A percentile compares a stretch with the other conserved stretches of the same genome.
phyloP scores from a whole-genome alignment of 73 alveolate species.

The Halteria grandinella region DNA sequence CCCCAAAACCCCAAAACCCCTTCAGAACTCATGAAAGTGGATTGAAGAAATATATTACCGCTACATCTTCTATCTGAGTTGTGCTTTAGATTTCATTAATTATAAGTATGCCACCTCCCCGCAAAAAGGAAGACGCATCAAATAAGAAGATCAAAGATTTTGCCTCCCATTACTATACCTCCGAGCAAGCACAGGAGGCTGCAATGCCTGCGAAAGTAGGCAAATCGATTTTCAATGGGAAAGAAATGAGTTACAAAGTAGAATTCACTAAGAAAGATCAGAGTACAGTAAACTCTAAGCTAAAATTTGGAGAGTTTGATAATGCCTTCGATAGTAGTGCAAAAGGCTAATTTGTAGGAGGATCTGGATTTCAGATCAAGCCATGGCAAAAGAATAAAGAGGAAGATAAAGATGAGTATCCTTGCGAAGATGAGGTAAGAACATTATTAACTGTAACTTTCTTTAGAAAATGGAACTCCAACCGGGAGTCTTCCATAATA shows the following conservation, averaged over 20 bases:
- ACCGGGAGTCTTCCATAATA: not conserved
- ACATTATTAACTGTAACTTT: not conserved
- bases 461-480: not conserved
- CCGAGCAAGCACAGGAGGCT: constrained; percentile 7
- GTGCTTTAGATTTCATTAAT: too few relatives aligned
- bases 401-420: constrained; percentile 33
- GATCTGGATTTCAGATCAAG: not conserved
- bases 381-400: not conserved
- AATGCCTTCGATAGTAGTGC: not conserved
- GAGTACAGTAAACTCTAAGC: not conserved
- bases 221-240: not conserved
- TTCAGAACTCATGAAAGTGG: too few relatives aligned
- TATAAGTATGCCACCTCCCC: too few relatives aligned
- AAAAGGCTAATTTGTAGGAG: not conserved
- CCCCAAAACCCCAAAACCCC: too few relatives aligned
- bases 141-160: not conserved
- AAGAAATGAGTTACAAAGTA: constrained; percentile 9
- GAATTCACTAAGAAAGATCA: constrained; percentile 23
- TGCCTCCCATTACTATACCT: constrained; percentile 2
- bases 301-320: not conserved
- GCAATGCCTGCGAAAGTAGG: constrained; percentile 13
- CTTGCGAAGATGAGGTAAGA: constrained; percentile 25
- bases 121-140: too few relatives aligned
- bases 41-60: too few relatives aligned
- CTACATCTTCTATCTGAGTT: too few relatives aligned